Evolutionary conservation across 1,284 basidiomycete genomes (phyloP).

Genomic region (Coniferiporia weirii): DNA sequence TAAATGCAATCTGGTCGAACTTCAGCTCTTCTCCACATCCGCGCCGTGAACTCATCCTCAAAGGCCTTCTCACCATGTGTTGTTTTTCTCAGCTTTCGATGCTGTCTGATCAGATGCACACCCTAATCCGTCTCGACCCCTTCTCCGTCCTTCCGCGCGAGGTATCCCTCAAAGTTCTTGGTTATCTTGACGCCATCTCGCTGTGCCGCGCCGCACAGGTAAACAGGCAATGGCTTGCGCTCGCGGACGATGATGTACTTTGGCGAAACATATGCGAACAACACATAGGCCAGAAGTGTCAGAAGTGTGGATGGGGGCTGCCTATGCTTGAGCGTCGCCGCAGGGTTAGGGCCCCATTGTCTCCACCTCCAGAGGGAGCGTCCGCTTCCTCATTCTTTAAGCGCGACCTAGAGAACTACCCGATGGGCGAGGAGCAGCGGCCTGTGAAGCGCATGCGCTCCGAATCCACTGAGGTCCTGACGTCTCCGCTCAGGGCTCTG

Average conservation of each 20-base stretch:
- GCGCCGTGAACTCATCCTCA: slow-evolving; percentile 89
- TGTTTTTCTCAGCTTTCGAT: slow-evolving; percentile 99
- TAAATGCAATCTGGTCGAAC: slow-evolving; percentile 93
- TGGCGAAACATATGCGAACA: slow-evolving; percentile 98
- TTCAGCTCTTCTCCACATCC: slow-evolving; percentile 94
- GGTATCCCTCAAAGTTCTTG: slow-evolving; percentile 84
- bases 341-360: slow-evolving; percentile 33
- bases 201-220: slow-evolving; percentile 97
- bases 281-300: slow-evolving; percentile 96
- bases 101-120: slow-evolving; percentile 85
- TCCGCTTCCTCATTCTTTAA: slow-evolving; percentile 32
- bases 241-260: slow-evolving; percentile 94
- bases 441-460: slow-evolving; percentile 52
- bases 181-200: slow-evolving; percentile 92
- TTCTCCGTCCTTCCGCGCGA: slow-evolving; percentile 91
- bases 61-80: slow-evolving; percentile 98
- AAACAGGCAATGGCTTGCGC: slow-evolving; percentile 75
- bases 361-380: slow-evolving; percentile 29
- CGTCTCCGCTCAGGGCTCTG: background rate
- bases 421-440: slow-evolving; percentile 24
- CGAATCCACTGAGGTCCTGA: slow-evolving; percentile 19
- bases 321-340: slow-evolving; percentile 82
- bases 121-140: slow-evolving; percentile 94
- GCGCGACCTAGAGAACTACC: slow-evolving; percentile 32
- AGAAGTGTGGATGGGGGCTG: slow-evolving; percentile 97